phyloP scores from a whole-genome alignment of 257 asterid genomes.

The Penstemon newberryi region DNA sequence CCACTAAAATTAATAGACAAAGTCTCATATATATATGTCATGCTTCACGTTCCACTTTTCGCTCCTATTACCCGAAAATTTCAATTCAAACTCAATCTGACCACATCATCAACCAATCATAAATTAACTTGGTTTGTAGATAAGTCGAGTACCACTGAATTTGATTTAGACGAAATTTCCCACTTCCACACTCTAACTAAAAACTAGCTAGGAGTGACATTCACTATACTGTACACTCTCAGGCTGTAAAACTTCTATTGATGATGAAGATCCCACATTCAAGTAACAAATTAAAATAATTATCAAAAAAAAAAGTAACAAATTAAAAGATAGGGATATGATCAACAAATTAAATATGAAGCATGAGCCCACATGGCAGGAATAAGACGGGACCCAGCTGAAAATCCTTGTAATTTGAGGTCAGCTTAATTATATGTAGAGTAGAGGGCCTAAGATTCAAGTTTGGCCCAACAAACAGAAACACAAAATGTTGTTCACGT shows the following conservation, averaged over 20 bases:
- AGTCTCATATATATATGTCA: constrained; percentile 39
- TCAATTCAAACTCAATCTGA: no score
- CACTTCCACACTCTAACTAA: constrained; percentile 54
- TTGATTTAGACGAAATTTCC: neutral
- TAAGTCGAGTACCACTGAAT: no score
- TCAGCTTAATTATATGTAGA: no score
- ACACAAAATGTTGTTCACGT: no score
- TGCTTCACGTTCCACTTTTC: constrained; percentile 67
- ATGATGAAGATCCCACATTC: constrained; percentile 58
- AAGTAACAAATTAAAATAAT: no score
- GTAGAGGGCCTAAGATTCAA: no score
- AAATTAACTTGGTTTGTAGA: no score
- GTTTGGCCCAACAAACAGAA: no score
- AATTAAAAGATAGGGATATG: no score
- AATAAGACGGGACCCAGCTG: constrained; percentile 47
- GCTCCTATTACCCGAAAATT: constrained; percentile 29
- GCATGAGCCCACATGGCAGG: constrained; percentile 59
- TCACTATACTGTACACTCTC: constrained; percentile 49
- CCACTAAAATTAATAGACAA: constrained; percentile 36
- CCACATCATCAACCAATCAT: no score
- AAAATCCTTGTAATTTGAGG: constrained; percentile 27
- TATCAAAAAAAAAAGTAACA: no score
- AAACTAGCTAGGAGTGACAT: constrained; percentile 66
- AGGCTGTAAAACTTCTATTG: constrained; percentile 50
- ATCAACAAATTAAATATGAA: no score